Base-by-base conservation (phyloP, 2,329 filamentous ascomycete genomes). In the Blastomyces gilchristii region DNA sequence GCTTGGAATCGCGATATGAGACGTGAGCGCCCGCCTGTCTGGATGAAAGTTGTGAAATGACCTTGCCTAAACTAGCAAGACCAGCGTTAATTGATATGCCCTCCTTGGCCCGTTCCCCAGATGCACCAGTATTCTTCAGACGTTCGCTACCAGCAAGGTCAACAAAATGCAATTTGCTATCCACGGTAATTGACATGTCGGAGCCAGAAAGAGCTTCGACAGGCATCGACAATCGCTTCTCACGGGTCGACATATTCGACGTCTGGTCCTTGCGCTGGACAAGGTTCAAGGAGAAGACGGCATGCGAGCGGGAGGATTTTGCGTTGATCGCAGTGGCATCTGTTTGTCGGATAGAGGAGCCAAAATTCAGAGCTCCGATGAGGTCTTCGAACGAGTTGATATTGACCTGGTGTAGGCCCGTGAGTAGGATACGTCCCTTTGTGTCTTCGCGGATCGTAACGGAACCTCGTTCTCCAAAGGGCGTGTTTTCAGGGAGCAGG, bases 31-130 rank as follows among this genome's bases (percentile, higher is more conserved):
- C 91, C 54, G 89, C 80, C 68, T 91, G 87, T 64, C 92, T 89
- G 22, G 92, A 96, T 0, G 94, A 99, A 52, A 99, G 83, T 76
- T 99, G 94, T 43, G 94, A 96, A 71, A 99, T 99, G 75, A 99
- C 94, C 76, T 99, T 99, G 73, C 94, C 94, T 34, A 99, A 81
- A 65, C 92, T 93, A 59, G 94, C 94, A 65, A 99, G 84, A 64
- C 94, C 94, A 49, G 90, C 94, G 71, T 99, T 99, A 80, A 99
- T 99, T 14, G 93, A 96, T 65, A 99, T 99, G 69, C 94, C 94
- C 76, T 99, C 94, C 74, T 87, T 93, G 49, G 94, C 94, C 63
- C 94, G 85, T 69, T 97, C 94, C 53, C 94, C 94, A 66, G 96
- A 92, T 0, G 94, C 94, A 43, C 91, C 91, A 0, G 94, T 99